Evolutionary conservation across 352 stramenopile species (phyloP).

Genomic region (Globisporangium megalacanthum): DNA sequence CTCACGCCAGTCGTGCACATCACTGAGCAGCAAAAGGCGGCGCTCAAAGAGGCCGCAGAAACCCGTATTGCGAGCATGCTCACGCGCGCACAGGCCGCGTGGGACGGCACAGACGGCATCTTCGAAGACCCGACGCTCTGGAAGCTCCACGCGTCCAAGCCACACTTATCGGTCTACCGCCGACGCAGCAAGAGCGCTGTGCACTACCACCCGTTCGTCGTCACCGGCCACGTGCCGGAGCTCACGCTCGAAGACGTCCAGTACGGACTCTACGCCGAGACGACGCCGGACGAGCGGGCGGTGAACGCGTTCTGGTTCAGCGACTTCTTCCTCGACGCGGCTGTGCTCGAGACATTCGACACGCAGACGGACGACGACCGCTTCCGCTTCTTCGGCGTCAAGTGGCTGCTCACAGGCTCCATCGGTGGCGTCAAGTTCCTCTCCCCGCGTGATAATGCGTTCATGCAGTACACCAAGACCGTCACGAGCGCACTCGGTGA

Average conservation of each 20-base stretch:
- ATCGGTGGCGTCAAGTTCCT: conserved; percentile 26
- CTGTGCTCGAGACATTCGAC: conserved; percentile 55
- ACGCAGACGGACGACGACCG: conserved; percentile 49
- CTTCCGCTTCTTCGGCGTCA: conserved; percentile 75
- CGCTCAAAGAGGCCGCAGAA: conserved; percentile 20
- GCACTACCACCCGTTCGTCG: conserved; percentile 40
- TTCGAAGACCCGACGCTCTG: conserved; percentile 53
- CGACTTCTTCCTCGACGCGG: conserved; percentile 66
- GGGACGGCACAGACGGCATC: conserved; percentile 53
- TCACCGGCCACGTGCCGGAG: conserved; percentile 45
- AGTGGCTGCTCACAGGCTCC: conserved; percentile 48
- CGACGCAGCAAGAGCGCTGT: conserved; percentile 8
- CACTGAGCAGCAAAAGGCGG: conserved; percentile 4
- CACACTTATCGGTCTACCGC: conserved; percentile 45
- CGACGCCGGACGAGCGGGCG: conserved; percentile 60
- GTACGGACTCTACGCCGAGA: conserved; percentile 68
- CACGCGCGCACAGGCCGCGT: conserved; percentile 37
- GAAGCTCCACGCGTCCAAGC: conserved; percentile 58
- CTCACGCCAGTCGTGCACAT: conserved; percentile 7
- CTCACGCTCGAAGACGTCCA: conserved; percentile 59
- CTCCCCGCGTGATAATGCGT: conserved; percentile 51
- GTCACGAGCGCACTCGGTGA: conserved; percentile 32
- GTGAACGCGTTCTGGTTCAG: conserved; percentile 49
- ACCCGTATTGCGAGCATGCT: conserved; percentile 30
- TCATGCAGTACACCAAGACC: conserved; percentile 56